A percentile compares a stretch with the other conserved stretches of the same genome.
phyloP scores from a whole-genome alignment of 192 early-diverging fungal species.

The Helicostylum pulchrum region DNA sequence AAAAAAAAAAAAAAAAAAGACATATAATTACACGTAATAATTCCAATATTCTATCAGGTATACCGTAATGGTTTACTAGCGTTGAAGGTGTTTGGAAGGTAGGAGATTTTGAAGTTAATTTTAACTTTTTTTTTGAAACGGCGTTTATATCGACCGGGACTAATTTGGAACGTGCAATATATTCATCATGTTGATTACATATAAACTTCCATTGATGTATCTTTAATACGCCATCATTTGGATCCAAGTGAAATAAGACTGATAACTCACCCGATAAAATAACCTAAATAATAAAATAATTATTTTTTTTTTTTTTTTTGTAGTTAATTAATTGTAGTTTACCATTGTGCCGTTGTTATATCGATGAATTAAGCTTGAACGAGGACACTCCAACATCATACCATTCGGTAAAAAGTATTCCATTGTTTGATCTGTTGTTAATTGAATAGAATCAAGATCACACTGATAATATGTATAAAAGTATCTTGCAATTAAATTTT shows the following conservation, averaged over 20 bases:
- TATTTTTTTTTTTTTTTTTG: not conserved
- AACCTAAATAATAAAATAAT: not conserved
- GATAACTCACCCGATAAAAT: slow-evolving; percentile 13
- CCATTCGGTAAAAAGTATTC: slow-evolving; percentile 20
- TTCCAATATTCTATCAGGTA: slow-evolving; percentile 7
- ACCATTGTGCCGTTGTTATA: slow-evolving; percentile 25
- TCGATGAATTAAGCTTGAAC: slow-evolving; percentile 23
- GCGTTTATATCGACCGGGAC: not conserved
- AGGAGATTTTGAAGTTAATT: not conserved
- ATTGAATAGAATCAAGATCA: slow-evolving; percentile 18
- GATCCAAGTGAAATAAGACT: slow-evolving; percentile 6
- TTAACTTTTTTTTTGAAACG: slow-evolving; percentile 2
- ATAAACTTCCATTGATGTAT: slow-evolving; percentile 16
- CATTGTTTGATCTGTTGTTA: slow-evolving; percentile 22
- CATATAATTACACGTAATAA: slow-evolving; percentile 13
- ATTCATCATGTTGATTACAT: slow-evolving; percentile 20
- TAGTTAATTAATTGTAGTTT: not conserved
- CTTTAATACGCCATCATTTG: slow-evolving; percentile 4
- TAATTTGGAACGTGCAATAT: slow-evolving; percentile 11
- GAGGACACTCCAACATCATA: slow-evolving; percentile 20
- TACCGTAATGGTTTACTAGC: slow-evolving; percentile 15
- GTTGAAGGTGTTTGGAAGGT: not conserved
- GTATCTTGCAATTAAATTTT: slow-evolving; percentile 8
- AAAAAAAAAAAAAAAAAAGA: not conserved
- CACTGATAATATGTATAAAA: slow-evolving; percentile 28